Evolutionary conservation across 2,329 filamentous ascomycete genomes (phyloP).

Genomic region (Phialophora verrucosa): DNA sequence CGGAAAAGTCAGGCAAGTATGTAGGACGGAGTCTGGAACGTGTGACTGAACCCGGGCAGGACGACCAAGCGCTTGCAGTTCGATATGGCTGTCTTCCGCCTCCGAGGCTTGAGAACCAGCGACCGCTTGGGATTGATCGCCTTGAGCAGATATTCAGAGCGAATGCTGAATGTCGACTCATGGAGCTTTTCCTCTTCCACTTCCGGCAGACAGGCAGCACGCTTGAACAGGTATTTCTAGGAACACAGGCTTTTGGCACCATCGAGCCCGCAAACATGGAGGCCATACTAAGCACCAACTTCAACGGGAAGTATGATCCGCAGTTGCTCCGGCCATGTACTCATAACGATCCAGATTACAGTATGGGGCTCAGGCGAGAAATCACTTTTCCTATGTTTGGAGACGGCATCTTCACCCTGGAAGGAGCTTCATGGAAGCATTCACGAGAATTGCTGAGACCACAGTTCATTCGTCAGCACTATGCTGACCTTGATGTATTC

Average conservation of each 20-base stretch:
- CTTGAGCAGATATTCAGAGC: slow-evolving; percentile 45
- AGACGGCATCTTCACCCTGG: slow-evolving; percentile 50
- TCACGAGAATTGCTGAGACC: slow-evolving; percentile 48
- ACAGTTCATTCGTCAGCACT: slow-evolving; percentile 46
- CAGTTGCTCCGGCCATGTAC: not conserved
- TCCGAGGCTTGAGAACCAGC: slow-evolving; percentile 35
- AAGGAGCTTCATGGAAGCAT: slow-evolving; percentile 47
- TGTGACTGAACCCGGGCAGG: not conserved
- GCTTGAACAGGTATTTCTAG: slow-evolving; percentile 43
- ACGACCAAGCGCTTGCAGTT: not conserved
- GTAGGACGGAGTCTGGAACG: not conserved
- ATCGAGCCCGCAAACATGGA: slow-evolving; percentile 38
- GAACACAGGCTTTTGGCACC: slow-evolving; percentile 38
- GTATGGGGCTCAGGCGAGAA: slow-evolving; percentile 43
- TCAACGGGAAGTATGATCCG: not conserved
- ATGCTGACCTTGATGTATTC: slow-evolving; percentile 45
- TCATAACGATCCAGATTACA: slow-evolving; percentile 41
- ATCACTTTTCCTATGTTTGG: slow-evolving; percentile 46
- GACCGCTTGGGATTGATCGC: slow-evolving; percentile 42
- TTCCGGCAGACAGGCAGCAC: slow-evolving; percentile 40
- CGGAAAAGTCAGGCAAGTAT: not conserved
- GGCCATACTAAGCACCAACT: slow-evolving; percentile 30
- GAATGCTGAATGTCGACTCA: slow-evolving; percentile 42
- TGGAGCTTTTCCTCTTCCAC: slow-evolving; percentile 46
- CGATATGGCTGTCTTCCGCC: slow-evolving; percentile 32